Conservation (phyloP, 345 rosid genomes). For the Alliaria petiolata region DNA sequence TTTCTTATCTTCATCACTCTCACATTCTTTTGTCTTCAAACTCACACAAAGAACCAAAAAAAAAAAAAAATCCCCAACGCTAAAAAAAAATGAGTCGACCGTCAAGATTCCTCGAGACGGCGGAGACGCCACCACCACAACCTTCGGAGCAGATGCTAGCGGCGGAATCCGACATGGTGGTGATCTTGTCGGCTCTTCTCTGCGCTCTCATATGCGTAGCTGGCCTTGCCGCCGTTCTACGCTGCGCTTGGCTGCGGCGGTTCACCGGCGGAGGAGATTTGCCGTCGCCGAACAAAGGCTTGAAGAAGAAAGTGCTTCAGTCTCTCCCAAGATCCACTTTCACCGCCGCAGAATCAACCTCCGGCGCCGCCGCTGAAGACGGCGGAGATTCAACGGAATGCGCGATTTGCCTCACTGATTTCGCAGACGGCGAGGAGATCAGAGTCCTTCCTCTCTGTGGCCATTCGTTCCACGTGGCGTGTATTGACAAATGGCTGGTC, state of each 20-base stretch:
- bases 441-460: slow-evolving; percentile 60
- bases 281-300: slow-evolving; percentile 47
- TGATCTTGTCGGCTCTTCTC: slow-evolving; percentile 58
- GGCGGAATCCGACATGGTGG: slow-evolving; percentile 57
- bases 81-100: slow-evolving; percentile 28
- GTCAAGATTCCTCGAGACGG: slow-evolving; percentile 26
- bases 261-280: not conserved
- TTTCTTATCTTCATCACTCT: slow-evolving; percentile 32
- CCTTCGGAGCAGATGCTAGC: slow-evolving; percentile 19
- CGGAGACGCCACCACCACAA: slow-evolving; percentile 41
- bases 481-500: slow-evolving; percentile 63
- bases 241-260: not conserved
- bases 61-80: too few relatives aligned
- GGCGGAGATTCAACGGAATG: slow-evolving; percentile 37
- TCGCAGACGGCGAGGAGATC: slow-evolving; percentile 48
- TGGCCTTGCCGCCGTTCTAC: slow-evolving; percentile 36
- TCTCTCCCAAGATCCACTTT: slow-evolving; percentile 62
- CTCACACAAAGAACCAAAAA: not conserved
- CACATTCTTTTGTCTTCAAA: slow-evolving; percentile 30
- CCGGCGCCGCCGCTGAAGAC: not conserved
- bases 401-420: slow-evolving; percentile 54
- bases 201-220: slow-evolving; percentile 69
- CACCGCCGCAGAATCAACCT: slow-evolving; percentile 24
- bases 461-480: slow-evolving; percentile 54
- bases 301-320: slow-evolving; percentile 63